These are phyloP conservation scores for Spirogloea muscicola DNA, from an alignment of 139 green algal genomes.

Conservation along the genomic window DNA sequence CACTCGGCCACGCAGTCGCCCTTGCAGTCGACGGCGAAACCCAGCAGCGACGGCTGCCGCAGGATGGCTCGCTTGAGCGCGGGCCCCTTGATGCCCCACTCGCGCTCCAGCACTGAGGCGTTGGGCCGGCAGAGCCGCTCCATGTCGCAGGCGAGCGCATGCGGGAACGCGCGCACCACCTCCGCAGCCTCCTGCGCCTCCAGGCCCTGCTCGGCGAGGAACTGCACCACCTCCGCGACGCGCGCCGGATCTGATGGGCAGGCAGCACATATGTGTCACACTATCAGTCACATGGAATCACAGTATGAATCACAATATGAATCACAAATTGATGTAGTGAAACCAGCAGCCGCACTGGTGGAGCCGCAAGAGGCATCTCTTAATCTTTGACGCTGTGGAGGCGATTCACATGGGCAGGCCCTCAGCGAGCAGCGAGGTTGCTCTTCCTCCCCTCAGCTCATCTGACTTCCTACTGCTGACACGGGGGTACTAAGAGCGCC, in stretches of 20 bases:
- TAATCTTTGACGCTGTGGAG: too few relatives aligned
- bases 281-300: too few relatives aligned
- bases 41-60: conserved; percentile 15
- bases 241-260: not conserved
- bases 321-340: too few relatives aligned
- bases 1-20: conserved; percentile 28
- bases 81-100: conserved; percentile 15
- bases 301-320: too few relatives aligned
- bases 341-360: too few relatives aligned
- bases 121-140: conserved; percentile 8
- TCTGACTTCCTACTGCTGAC: too few relatives aligned
- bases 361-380: too few relatives aligned
- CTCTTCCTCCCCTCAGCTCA: too few relatives aligned
- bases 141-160: conserved; percentile 21
- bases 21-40: conserved; percentile 24
- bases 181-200: conserved; percentile 2
- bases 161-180: conserved; percentile 8
- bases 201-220: not conserved
- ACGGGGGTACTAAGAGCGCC: too few relatives aligned
- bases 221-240: not conserved
- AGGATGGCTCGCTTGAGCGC: conserved; percentile 4
- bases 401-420: too few relatives aligned
- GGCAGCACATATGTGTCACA: too few relatives aligned
- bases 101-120: conserved; percentile 1
- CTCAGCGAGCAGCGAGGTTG: too few relatives aligned